A percentile compares a stretch with the other conserved stretches of the same genome.
These are phyloP conservation scores for Hordeum vulgare DNA, from an alignment of 176 grass and related monocot genomes.

Conservation along the genomic window MorexV3_pseudomolecules_assembly NC_058520.1:249356354-249356853, in stretches of 20 bases:
- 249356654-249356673: neutral
- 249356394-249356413: neutral
- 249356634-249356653: neutral
- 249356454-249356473: neutral
- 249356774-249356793: too few relatives aligned
- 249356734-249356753: constrained; percentile 2
- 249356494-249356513: neutral
- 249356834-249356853: neutral
- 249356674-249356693: neutral
- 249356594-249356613: neutral
- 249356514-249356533: neutral
- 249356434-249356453: neutral
- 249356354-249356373: neutral
- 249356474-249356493: neutral
- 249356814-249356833: too few relatives aligned
- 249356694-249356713: neutral
- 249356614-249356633: neutral
- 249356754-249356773: constrained; percentile 47
- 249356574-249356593: neutral
- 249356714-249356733: constrained; percentile 19
- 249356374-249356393: neutral
- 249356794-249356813: too few relatives aligned
- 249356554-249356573: neutral
- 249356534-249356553: neutral
- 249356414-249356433: neutral